A percentile compares a stretch with the other conserved stretches of the same genome.
These are phyloP conservation scores for Jacaranda mimosifolia DNA, from an alignment of 257 asterid species.

Conservation along the genomic window DNA sequence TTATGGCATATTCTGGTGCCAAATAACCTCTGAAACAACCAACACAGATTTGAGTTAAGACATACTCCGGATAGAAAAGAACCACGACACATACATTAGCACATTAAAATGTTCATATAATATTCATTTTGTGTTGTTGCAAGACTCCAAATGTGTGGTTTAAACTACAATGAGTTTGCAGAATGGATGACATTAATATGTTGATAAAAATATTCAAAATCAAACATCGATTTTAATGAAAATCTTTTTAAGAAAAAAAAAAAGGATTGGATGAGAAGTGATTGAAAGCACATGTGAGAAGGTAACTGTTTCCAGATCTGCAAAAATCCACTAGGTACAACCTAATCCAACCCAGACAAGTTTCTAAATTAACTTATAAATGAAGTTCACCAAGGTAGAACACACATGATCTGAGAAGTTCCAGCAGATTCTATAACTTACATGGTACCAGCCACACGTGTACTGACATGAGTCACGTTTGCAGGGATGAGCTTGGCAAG, in stretches of 20 bases:
- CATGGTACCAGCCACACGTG: constrained; percentile 98
- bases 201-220: neutral
- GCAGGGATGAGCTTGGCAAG: constrained; percentile 94
- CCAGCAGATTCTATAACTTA: constrained; percentile 49
- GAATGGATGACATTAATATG: neutral
- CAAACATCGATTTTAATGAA: neutral
- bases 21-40: constrained; percentile 81
- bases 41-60: constrained; percentile 16
- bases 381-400: constrained; percentile 1
- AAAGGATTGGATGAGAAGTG: neutral
- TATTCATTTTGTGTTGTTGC: constrained; percentile 1
- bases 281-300: neutral
- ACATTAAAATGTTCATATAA: neutral
- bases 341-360: neutral
- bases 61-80: neutral
- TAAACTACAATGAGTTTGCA: neutral
- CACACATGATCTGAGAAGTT: constrained; percentile 15
- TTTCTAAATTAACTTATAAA: neutral
- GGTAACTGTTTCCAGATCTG: neutral
- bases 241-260: constrained; percentile 8
- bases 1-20: constrained; percentile 97
- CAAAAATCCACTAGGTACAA: neutral
- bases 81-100: neutral
- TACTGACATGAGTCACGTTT: constrained; percentile 87
- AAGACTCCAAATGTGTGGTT: neutral